Percentiles rank a stretch among this genome's conserved stretches.
These are phyloP conservation scores for Microdochium trichocladiopsis DNA, from an alignment of 2,329 filamentous ascomycete genomes.

Conservation along the genomic window DNA sequence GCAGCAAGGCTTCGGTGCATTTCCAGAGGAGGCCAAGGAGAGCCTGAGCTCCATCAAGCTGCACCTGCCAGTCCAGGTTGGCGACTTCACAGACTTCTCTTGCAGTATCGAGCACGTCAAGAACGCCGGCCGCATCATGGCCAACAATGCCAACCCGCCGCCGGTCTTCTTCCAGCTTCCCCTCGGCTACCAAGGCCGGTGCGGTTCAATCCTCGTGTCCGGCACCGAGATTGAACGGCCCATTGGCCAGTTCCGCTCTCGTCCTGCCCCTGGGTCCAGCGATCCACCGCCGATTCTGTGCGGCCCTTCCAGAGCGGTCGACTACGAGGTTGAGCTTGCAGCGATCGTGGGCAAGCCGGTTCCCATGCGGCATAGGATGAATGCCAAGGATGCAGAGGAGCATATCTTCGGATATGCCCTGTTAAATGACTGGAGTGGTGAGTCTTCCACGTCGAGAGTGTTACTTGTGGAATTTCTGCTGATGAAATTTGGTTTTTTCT, in stretches of 20 bases:
- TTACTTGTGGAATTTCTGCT: too few relatives aligned
- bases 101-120: slow-evolving; percentile 44
- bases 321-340: slow-evolving; percentile 36
- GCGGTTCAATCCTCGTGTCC: slow-evolving; percentile 13
- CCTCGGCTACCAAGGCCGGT: slow-evolving; percentile 10
- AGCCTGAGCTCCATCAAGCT: slow-evolving; percentile 26
- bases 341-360: slow-evolving; percentile 34
- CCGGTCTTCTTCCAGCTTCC: slow-evolving; percentile 11
- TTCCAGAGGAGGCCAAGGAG: slow-evolving; percentile 6
- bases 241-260: slow-evolving; percentile 7
- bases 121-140: slow-evolving; percentile 31
- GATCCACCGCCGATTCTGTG: slow-evolving; percentile 6
- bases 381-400: slow-evolving; percentile 40
- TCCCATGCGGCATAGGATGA: slow-evolving; percentile 24
- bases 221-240: slow-evolving; percentile 15
- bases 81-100: slow-evolving; percentile 52
- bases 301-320: slow-evolving; percentile 23
- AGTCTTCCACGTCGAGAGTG: slow-evolving; percentile 9
- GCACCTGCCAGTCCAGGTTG: slow-evolving; percentile 47
- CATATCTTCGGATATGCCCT: slow-evolving; percentile 58
- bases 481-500: too few relatives aligned
- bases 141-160: slow-evolving; percentile 10
- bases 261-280: background rate
- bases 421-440: slow-evolving; percentile 53
- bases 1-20: slow-evolving; percentile 10